Percentiles rank a stretch among this genome's conserved stretches.
Evolutionary conservation across 1,139 yeast genomes (phyloP).

Genomic region (Candida dubliniensis): DNA sequence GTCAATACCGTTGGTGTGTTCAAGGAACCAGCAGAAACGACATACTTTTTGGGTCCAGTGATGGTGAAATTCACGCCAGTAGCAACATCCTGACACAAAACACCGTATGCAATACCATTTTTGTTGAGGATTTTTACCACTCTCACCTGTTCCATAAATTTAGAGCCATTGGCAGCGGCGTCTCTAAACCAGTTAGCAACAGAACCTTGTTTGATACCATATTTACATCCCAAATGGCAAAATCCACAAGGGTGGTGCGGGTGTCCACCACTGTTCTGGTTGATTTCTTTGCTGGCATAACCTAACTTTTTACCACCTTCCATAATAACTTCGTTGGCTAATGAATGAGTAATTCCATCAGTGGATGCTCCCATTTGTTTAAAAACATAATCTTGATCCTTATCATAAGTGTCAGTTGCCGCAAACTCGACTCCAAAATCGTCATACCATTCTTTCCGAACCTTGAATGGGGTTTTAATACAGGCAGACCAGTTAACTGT

Average conservation of each 20-base stretch:
- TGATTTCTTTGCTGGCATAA: slow-evolving; percentile 39
- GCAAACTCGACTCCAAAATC: slow-evolving; percentile 51
- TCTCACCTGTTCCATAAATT: slow-evolving; percentile 48
- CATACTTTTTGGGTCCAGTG: slow-evolving; percentile 47
- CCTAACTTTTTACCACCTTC: slow-evolving; percentile 52
- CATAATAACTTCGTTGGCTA: slow-evolving; percentile 45
- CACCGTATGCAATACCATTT: slow-evolving; percentile 48
- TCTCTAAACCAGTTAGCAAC: slow-evolving; percentile 53
- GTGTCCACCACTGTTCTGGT: slow-evolving; percentile 54
- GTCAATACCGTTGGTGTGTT: slow-evolving; percentile 53
- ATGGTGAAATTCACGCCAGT: slow-evolving; percentile 37
- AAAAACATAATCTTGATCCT: slow-evolving; percentile 50
- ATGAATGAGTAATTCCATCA: slow-evolving; percentile 46
- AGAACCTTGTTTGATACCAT: slow-evolving; percentile 58
- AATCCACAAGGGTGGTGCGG: slow-evolving; percentile 49
- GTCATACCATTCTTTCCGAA: slow-evolving; percentile 57
- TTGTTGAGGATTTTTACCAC: slow-evolving; percentile 43
- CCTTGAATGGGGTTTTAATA: slow-evolving; percentile 52
- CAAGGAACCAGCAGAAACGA: slow-evolving; percentile 52
- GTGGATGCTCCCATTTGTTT: slow-evolving; percentile 51
- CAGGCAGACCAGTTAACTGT: slow-evolving; percentile 67
- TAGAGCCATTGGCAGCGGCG: slow-evolving; percentile 50
- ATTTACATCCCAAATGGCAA: slow-evolving; percentile 55
- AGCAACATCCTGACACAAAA: slow-evolving; percentile 32
- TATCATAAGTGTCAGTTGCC: slow-evolving; percentile 44